Conservation (phyloP, 768 basidiomycete genomes). For the Kwoniella dendrophila region DNA sequence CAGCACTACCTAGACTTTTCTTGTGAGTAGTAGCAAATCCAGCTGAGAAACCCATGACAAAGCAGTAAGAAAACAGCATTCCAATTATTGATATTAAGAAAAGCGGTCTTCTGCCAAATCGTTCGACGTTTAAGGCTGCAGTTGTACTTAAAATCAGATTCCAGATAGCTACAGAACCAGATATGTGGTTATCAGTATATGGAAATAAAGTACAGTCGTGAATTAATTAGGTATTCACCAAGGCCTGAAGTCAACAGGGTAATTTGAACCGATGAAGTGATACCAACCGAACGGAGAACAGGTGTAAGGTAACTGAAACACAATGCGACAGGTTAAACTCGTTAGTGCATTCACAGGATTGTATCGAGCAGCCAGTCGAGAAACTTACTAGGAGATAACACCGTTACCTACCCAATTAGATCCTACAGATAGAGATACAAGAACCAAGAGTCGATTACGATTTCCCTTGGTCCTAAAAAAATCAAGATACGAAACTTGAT, state of each 20-base stretch:
- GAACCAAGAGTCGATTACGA: slow-evolving; percentile 31
- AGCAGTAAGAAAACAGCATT: slow-evolving; percentile 30
- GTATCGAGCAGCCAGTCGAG: no score
- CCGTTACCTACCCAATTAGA: slow-evolving; percentile 46
- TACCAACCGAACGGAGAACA: no score
- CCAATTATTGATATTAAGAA: slow-evolving; percentile 32
- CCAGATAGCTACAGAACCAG: not conserved
- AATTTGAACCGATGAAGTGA: no score
- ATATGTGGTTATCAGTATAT: not conserved
- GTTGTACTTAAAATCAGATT: slow-evolving; percentile 18
- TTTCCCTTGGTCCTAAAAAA: slow-evolving; percentile 39
- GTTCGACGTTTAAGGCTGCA: slow-evolving; percentile 36
- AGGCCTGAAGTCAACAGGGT: no score
- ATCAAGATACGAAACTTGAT: slow-evolving; percentile 31
- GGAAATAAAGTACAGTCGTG: not conserved
- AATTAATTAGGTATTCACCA: no score
- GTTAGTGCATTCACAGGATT: no score
- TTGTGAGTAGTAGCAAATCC: slow-evolving; percentile 34
- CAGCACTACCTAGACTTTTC: slow-evolving; percentile 31
- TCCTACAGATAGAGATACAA: slow-evolving; percentile 30
- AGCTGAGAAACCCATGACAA: slow-evolving; percentile 41
- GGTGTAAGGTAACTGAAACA: no score
- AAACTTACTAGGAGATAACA: no score
- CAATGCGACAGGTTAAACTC: no score
- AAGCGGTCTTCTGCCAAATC: slow-evolving; percentile 42